phyloP scores from a whole-genome alignment of 2,329 filamentous ascomycete genomes.

The Uncinocarpus reesii region DNA sequence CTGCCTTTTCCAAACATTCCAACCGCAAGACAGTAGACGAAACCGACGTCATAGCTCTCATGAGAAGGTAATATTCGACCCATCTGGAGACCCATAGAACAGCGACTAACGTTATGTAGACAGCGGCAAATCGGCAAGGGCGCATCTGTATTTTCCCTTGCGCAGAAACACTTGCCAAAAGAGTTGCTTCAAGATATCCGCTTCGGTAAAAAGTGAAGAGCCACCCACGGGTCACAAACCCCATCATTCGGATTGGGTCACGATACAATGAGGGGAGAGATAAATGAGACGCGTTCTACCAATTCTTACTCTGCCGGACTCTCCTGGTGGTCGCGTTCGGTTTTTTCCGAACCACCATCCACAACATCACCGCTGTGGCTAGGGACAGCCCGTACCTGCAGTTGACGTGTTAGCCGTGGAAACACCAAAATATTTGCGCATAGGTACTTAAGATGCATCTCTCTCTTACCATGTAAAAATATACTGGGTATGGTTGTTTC shows the following conservation, averaged over 20 bases:
- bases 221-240: conserved; percentile 18
- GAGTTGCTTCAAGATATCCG: conserved; percentile 72
- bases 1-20: conserved; percentile 69
- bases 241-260: background rate
- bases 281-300: conserved; percentile 41
- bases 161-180: conserved; percentile 67
- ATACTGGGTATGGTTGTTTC: conserved; percentile 96
- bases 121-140: conserved; percentile 64
- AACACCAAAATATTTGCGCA: background rate
- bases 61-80: conserved; percentile 59
- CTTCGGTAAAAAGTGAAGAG: conserved; percentile 14
- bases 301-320: conserved; percentile 65
- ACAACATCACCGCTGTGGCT: conserved; percentile 90
- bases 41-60: conserved; percentile 67
- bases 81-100: conserved; percentile 21
- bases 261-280: conserved; percentile 7
- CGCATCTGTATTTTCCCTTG: conserved; percentile 74
- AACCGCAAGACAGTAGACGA: conserved; percentile 78
- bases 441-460: background rate
- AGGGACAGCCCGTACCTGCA: conserved; percentile 74
- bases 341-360: conserved; percentile 86
- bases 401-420: background rate
- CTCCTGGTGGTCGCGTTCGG: conserved; percentile 61
- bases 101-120: conserved; percentile 37
- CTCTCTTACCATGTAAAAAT: conserved; percentile 87